These are phyloP conservation scores for Neurospora africana DNA, from an alignment of 495 filamentous ascomycete species.

Conservation along the genomic window DNA sequence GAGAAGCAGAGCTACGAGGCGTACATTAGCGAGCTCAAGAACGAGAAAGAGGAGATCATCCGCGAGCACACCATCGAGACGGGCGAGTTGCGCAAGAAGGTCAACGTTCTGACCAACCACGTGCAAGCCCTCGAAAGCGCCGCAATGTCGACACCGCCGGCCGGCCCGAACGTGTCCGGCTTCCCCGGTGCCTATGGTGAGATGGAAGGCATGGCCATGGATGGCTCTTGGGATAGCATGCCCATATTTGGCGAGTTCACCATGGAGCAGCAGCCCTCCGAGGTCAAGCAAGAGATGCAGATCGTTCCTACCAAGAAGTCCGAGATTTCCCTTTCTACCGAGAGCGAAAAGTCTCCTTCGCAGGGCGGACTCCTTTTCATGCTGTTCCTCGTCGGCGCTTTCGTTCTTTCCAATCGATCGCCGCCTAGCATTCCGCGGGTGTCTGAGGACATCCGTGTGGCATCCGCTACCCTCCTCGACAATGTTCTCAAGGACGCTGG, in stretches of 20 bases:
- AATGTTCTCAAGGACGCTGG: slow-evolving; percentile 77
- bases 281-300: slow-evolving; percentile 44
- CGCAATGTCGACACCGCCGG: slow-evolving; percentile 37
- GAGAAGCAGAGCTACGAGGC: slow-evolving; percentile 63
- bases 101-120: slow-evolving; percentile 76
- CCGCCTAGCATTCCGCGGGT: slow-evolving; percentile 67
- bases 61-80: slow-evolving; percentile 85
- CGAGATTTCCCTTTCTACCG: slow-evolving; percentile 38
- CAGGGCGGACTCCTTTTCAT: slow-evolving; percentile 58
- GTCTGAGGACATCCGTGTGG: slow-evolving; percentile 85
- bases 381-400: slow-evolving; percentile 94
- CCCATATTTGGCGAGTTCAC: slow-evolving; percentile 56
- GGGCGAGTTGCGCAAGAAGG: slow-evolving; percentile 90
- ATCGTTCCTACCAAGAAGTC: slow-evolving; percentile 47
- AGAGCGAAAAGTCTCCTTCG: slow-evolving; percentile 51
- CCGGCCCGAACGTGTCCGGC: slow-evolving; percentile 45
- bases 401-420: slow-evolving; percentile 77
- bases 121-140: slow-evolving; percentile 68
- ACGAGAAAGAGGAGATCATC: slow-evolving; percentile 89
- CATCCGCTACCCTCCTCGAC: slow-evolving; percentile 80
- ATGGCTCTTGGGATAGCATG: slow-evolving; percentile 69
- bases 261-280: slow-evolving; percentile 32
- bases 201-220: slow-evolving; percentile 77
- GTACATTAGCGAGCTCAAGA: slow-evolving; percentile 63
- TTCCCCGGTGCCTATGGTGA: slow-evolving; percentile 62